Evolutionary conservation across 1,139 yeast genomes (phyloP), one percentile per base, ranked within the genome.

Genomic region (Taphrina pruni): DNA sequence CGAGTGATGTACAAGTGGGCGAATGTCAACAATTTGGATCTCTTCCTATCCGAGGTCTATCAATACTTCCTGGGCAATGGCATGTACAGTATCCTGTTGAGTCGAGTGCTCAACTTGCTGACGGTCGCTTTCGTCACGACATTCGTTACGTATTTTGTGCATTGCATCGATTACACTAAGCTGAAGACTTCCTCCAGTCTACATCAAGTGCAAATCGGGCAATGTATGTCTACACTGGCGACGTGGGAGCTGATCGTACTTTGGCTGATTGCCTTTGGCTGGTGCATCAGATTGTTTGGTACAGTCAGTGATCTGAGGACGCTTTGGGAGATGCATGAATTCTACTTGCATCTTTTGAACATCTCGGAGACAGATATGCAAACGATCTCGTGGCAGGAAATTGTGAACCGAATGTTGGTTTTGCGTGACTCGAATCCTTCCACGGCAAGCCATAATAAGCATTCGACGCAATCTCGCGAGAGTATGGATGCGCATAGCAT

Each of bases 1-100:
- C 80, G 93, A 65, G 97, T 98, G 0, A 81, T 90, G 55, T 94
- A 97, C 89, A 84, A 90, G 70, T 95, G 99, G 98, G 96, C 98
- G 0, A 94, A 94, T 75, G 91, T 94, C 45, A 90, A 90, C 73
- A 93, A 94, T 77, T 83, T 94, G 78, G 99, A 94, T 78, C 85
- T 87, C 65, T 94, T 94, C 74, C 81, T 94, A 39, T 86, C 86
- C 69, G 96, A 93, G 73, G 88, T 92, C 7, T 94, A 95, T 78
- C 83, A 84, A 69, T 94, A 92, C 77, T 95, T 89, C 76, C 80
- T 89, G 56, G 97, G 96, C 3, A 89, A 88, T 76, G 99, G 99
- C 0, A 83, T 89, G 71, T 82, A 84, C 65, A 90, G 96, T 76
- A 91, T 94, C 46, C 78, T 90, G 8, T 77, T 91, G 38, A 82